These are phyloP conservation scores for Chlamydomonas sp. DNA, from an alignment of 139 green algal species.

Conservation along the genomic window DNA sequence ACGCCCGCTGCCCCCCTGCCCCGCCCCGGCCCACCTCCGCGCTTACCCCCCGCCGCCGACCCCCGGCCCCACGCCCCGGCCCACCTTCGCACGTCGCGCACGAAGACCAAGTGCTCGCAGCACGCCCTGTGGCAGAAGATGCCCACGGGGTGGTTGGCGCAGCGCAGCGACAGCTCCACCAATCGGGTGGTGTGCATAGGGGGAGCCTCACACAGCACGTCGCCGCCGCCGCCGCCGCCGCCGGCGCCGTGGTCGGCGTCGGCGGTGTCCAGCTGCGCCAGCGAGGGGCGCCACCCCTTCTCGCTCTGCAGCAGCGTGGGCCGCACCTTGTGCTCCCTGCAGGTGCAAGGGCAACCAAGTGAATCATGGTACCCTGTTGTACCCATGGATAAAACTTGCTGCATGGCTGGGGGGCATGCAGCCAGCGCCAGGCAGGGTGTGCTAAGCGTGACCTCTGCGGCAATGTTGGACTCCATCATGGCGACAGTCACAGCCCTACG, in stretches of 20 bases:
- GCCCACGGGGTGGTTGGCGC: constrained; percentile 50
- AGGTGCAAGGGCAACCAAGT: background rate
- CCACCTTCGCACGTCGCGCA: constrained; percentile 47
- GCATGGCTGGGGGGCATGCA: no score
- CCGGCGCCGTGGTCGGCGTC: no score
- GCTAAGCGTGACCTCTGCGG: no score
- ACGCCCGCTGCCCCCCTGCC: background rate
- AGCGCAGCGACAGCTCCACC: constrained; percentile 50
- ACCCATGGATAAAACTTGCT: no score
- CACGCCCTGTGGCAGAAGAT: constrained; percentile 75
- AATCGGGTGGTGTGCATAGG: constrained; percentile 53
- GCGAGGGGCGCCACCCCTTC: background rate
- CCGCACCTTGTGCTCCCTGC: constrained; percentile 1
- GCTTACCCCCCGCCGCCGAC: background rate
- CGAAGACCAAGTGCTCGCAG: constrained; percentile 74
- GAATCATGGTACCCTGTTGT: background rate
- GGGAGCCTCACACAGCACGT: background rate
- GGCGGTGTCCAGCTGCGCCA: background rate
- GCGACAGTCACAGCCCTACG: no score
- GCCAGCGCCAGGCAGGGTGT: no score
- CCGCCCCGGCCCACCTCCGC: background rate
- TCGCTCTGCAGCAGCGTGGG: constrained; percentile 1
- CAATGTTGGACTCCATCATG: no score
- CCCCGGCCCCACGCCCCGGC: background rate
- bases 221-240: background rate